Percentiles rank a stretch among this genome's conserved stretches.
Evolutionary conservation across 164 flowering plant genomes (phyloP).

Genomic region (Kingdonia uniflora): DNA sequence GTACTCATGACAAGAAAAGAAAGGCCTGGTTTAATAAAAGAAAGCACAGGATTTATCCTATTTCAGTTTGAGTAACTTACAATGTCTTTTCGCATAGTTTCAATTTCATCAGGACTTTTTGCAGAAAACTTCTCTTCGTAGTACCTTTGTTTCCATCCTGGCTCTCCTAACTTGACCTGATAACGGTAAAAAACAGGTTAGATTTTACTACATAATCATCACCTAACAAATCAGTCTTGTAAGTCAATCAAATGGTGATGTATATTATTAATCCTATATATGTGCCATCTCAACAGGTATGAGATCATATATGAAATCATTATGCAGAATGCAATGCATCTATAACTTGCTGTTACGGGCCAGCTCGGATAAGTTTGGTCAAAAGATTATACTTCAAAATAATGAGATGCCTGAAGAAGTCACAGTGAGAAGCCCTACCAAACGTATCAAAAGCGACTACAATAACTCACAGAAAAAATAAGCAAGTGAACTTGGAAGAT

Average conservation of each 20-base stretch:
- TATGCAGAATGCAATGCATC: too few relatives aligned
- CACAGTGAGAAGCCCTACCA: too few relatives aligned
- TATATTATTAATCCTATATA: too few relatives aligned
- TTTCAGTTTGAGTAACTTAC: constrained; percentile 35
- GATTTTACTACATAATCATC: neutral
- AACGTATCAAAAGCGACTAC: too few relatives aligned
- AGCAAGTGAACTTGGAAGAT: neutral
- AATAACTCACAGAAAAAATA: too few relatives aligned
- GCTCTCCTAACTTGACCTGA: constrained; percentile 79
- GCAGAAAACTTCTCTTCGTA: constrained; percentile 88
- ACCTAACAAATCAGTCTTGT: neutral
- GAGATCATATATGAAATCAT: too few relatives aligned
- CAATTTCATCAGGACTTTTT: constrained; percentile 58
- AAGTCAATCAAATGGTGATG: too few relatives aligned
- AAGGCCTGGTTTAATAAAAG: neutral
- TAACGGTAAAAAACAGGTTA: constrained; percentile 4
- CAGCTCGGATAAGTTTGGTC: too few relatives aligned
- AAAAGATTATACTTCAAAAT: too few relatives aligned
- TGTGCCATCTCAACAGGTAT: too few relatives aligned
- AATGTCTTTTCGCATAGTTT: constrained; percentile 63
- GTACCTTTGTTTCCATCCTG: constrained; percentile 96
- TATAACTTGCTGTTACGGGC: too few relatives aligned
- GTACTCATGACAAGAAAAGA: neutral
- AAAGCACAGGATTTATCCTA: neutral
- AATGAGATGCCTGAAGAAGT: too few relatives aligned